Conservation (phyloP, 2,329 filamentous ascomycete genomes). For the Arthrobotrys sphaeroides region DNA sequence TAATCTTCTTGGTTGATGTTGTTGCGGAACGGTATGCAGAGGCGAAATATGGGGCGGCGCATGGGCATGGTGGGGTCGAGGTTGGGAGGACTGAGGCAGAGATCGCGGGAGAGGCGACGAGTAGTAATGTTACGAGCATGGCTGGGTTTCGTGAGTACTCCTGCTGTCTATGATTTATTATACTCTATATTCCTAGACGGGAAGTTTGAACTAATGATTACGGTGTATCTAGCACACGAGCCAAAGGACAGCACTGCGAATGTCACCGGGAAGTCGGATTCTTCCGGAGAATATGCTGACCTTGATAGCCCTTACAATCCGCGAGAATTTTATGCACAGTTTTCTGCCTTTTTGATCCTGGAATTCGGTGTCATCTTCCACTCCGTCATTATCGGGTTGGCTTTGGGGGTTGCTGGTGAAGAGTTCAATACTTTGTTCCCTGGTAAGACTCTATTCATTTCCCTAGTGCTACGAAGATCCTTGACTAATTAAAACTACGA, state of each 20-base stretch:
- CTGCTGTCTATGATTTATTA: not conserved
- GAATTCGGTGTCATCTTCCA: conserved; percentile 80
- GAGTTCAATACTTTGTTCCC: conserved; percentile 47
- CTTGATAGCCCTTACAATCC: conserved; percentile 13
- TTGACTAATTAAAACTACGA: not conserved
- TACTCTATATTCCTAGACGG: no score
- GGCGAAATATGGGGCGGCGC: conserved; percentile 63
- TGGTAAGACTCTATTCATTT: conserved; percentile 5
- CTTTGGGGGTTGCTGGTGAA: conserved; percentile 47
- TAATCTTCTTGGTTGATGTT: conserved; percentile 67
- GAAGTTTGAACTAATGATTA: not conserved
- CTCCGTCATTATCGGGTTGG: conserved; percentile 64
- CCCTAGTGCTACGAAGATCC: not conserved
- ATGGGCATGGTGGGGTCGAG: conserved; percentile 54
- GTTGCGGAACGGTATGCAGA: conserved; percentile 66
- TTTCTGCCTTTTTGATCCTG: conserved; percentile 68
- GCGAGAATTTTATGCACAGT: conserved; percentile 45
- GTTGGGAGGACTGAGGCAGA: conserved; percentile 24
- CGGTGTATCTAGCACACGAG: conserved; percentile 17
- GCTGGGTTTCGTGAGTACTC: conserved; percentile 42
- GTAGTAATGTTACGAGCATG: conserved; percentile 45
- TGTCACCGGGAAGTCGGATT: not conserved
- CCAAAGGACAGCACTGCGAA: conserved; percentile 5
- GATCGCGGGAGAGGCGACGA: conserved; percentile 29
- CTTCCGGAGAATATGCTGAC: conserved; percentile 13